Conservation (phyloP, 345 rosid genomes). For the Durio zibethinus region DNA sequence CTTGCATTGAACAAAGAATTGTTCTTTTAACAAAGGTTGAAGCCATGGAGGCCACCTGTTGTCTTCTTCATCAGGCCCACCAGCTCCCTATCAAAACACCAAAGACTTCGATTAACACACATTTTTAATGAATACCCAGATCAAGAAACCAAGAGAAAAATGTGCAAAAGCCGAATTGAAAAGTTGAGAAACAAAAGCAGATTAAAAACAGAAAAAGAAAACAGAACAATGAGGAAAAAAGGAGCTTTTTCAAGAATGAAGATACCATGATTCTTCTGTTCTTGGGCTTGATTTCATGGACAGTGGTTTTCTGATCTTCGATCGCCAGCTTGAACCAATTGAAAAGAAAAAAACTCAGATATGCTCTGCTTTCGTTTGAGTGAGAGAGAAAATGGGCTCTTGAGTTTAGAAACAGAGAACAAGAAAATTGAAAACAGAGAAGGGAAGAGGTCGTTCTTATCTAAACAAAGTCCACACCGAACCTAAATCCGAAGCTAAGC, state of each 20-base stretch:
- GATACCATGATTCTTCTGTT: conserved; percentile 80
- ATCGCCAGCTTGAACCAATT: conserved; percentile 62
- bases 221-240: conserved; percentile 5
- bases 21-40: conserved; percentile 60
- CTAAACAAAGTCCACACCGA: conserved; percentile 42
- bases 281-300: conserved; percentile 74
- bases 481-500: conserved; percentile 37
- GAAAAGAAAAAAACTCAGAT: not conserved
- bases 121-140: conserved; percentile 14
- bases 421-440: not conserved
- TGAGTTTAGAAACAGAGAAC: conserved; percentile 21
- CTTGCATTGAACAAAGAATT: conserved; percentile 91
- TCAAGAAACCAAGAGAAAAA: not conserved
- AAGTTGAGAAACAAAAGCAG: not conserved
- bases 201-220: not conserved
- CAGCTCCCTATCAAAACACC: conserved; percentile 46
- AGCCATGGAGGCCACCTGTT: conserved; percentile 83
- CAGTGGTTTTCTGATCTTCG: conserved; percentile 67
- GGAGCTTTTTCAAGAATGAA: not conserved
- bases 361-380: not conserved
- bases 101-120: conserved; percentile 17
- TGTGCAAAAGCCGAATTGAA: not conserved
- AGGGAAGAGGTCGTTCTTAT: conserved; percentile 54
- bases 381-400: conserved; percentile 18
- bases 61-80: conserved; percentile 69